Evolutionary conservation across 805 yeast genomes (phyloP).

Genomic region (Cyberlindnera samutprakarnensis): DNA sequence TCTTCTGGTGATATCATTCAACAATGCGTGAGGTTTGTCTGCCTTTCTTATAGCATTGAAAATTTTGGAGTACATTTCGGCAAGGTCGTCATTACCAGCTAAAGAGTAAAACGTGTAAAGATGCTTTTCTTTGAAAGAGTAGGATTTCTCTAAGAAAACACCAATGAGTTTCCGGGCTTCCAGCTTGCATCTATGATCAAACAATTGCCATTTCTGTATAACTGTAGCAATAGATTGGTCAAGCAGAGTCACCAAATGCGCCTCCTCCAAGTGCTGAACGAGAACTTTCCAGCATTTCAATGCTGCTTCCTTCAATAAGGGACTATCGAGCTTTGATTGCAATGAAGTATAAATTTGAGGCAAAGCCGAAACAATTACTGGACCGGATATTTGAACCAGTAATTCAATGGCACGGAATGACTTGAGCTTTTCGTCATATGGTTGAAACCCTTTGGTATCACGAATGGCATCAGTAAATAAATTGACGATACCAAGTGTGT

Average conservation of each 20-base stretch:
- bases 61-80: slow-evolving; percentile 24
- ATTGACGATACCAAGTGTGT: slow-evolving; percentile 70
- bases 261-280: slow-evolving; percentile 45
- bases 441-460: slow-evolving; percentile 62
- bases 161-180: slow-evolving; percentile 47
- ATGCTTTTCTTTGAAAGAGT: slow-evolving; percentile 30
- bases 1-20: slow-evolving; percentile 48
- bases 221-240: slow-evolving; percentile 71
- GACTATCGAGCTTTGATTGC: slow-evolving; percentile 66
- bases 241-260: slow-evolving; percentile 55
- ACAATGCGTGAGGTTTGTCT: slow-evolving; percentile 28
- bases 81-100: slow-evolving; percentile 35
- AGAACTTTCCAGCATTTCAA: slow-evolving; percentile 63
- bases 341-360: slow-evolving; percentile 85
- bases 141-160: slow-evolving; percentile 26
- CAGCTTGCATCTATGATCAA: slow-evolving; percentile 40
- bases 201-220: slow-evolving; percentile 54
- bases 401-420: slow-evolving; percentile 71
- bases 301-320: slow-evolving; percentile 52
- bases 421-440: slow-evolving; percentile 62
- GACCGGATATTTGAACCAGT: slow-evolving; percentile 46
- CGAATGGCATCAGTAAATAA: slow-evolving; percentile 74
- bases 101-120: slow-evolving; percentile 48
- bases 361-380: slow-evolving; percentile 54
- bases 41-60: slow-evolving; percentile 23